Base-by-base conservation (phyloP, 169 alveolate species). In the Prorocentrum cordatum region DNA sequence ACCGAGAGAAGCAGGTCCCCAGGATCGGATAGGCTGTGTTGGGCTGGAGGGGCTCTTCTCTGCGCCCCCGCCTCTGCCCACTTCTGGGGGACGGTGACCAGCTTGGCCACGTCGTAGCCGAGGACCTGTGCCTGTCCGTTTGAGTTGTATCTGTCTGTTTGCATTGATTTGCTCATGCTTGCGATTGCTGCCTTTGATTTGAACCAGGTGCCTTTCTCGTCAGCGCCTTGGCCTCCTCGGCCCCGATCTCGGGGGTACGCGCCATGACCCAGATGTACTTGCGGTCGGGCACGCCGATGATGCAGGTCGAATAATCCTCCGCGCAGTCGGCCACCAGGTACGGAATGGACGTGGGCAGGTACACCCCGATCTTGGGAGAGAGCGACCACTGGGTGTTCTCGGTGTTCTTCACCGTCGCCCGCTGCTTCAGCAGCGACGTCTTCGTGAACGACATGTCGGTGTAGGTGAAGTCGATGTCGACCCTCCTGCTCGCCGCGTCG, bases 261-360 rank as follows among this genome's bases (percentile, higher is more conserved):
- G 91, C 80, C 91, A 82, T 82, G 58, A 82, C 42, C 91, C 91
- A 82, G 58, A 82, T 3, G 38, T 82, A 82, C 12, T 68, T 29
- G 16, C 75, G 61, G 91, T 82, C 91, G 18, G 91, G 91, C 66
- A 82, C 91, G 7, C 91, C 91, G 38, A 82, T 82, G 80, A 82
- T 82, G 29, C 45, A 14, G 31, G 80, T 62, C n/a, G 91, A 82
- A 54, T 82, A 82, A 54, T 82, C 91, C 91, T 82, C 91, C 16
- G 91, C 91, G 32, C 91, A 82, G 58, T 82, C 91, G 10, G 70
- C 91, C 18, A 82, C 24, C 38, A 82, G 14, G 70, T 82, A 82
- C 1, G 79, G 39, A 0, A 82, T 36, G n/a, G 72, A 62, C 66
- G 64, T 5, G 9, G 91, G 91, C 29, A 82, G 50, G 68, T 45